phyloP scores from a whole-genome alignment of 495 filamentous ascomycete genomes.

The Podospora didyma region DNA sequence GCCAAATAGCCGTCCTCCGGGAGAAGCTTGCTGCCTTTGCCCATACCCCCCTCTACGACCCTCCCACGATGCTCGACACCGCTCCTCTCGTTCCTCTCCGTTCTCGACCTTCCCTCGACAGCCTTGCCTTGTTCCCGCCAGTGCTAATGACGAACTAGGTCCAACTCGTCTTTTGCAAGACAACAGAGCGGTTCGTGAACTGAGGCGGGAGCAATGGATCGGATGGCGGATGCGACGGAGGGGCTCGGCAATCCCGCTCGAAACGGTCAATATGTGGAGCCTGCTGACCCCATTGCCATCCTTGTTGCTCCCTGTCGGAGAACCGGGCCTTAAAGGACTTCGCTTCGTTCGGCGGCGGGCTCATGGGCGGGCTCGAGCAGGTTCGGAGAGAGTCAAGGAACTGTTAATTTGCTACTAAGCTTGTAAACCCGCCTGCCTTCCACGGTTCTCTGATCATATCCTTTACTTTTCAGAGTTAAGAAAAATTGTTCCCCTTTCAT shows the following conservation, averaged over 20 bases:
- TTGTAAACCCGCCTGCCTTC: background rate
- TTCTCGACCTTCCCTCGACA: background rate
- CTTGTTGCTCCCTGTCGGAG: too few species aligned
- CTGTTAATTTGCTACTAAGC: background rate
- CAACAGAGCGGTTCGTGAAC: background rate
- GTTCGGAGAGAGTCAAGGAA: too few species aligned
- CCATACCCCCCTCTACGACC: background rate
- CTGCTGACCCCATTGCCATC: too few species aligned
- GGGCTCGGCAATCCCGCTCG: background rate
- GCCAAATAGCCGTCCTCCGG: background rate
- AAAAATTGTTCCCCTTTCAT: background rate
- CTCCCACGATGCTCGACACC: background rate
- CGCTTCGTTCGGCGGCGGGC: too few species aligned
- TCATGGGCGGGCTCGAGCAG: too few species aligned
- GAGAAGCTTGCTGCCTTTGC: slow-evolving; percentile 4
- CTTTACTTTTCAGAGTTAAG: background rate
- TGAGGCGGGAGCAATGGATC: slow-evolving; percentile 6
- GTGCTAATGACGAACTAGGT: background rate
- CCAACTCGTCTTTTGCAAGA: background rate
- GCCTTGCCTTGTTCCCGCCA: slow-evolving; percentile 1
- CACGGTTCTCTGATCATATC: background rate
- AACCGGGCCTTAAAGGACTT: too few species aligned
- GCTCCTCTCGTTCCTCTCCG: slow-evolving; percentile 1
- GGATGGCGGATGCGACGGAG: background rate
- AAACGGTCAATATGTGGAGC: background rate